Evolutionary conservation across 257 asterid species (phyloP), one percentile per base, ranked within the genome.

Genomic region (Jaltomata sinuosa): DNA sequence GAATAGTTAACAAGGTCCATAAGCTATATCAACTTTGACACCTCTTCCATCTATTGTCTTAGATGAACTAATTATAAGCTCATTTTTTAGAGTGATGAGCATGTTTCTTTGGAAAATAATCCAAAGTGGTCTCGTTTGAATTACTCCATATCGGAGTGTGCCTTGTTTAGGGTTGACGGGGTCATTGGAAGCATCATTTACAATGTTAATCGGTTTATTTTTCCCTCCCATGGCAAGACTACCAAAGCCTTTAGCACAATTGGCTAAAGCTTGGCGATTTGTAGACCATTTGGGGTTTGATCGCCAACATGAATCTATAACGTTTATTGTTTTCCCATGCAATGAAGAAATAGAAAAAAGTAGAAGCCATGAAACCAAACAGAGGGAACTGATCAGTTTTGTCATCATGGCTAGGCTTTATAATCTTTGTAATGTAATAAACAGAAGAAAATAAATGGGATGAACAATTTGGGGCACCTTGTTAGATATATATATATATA

Each of bases 21-120:
- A 9, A 2, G 52, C 50, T 4, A 84, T 74, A 27, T 84, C 62
- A 29, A 84, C 83, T 12, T 77, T 76, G 1, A 25, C 86, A 19
- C 86, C 86, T 42, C 83, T 57, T 45, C 86, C 86, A 45, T 77
- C 86, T 3, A 84, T 84, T 8, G 83, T 84, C 61, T 84, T 84
- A 72, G 15, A 38, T 25, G 83, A 45, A 47, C n/a, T 45, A 12
- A 84, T 19, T 32, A 84, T 21, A 9, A 84, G 78, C 21, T 76
- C 86, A 21, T 84, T 57, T 22, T 78, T 16, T 0, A 84, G 34
- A 4, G 15, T 57, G 1, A 84, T 55, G 9, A 59, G 65, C 86
- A 84, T 84, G 19, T 84, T 77, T 36, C 10, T 61, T 15, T 42
- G 29, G 27, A 84, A 84, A 22, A 84, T 31, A 34, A 84, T 84